phyloP scores from a whole-genome alignment of 1,284 basidiomycete genomes.

The Calocybe gambosa region DNA sequence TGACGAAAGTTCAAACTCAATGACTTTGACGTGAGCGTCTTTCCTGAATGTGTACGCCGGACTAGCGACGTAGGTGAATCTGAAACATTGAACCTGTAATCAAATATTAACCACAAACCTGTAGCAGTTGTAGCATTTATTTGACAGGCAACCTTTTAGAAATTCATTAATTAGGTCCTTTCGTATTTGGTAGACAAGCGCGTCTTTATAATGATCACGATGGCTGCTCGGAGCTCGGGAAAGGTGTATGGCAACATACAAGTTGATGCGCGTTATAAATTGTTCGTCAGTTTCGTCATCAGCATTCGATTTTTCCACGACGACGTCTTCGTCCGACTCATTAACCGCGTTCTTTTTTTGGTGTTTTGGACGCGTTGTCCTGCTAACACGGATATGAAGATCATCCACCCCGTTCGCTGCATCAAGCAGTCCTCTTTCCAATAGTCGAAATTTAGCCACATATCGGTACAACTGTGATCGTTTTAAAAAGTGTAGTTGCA shows the following conservation, averaged over 20 bases:
- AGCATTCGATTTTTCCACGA: conserved; percentile 23
- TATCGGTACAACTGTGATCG: conserved; percentile 68
- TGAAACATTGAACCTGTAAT: not conserved
- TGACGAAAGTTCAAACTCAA: conserved; percentile 82
- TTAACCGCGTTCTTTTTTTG: conserved; percentile 33
- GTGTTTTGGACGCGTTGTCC: conserved; percentile 27
- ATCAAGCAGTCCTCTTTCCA: conserved; percentile 86
- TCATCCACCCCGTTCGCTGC: conserved; percentile 77
- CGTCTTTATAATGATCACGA: conserved; percentile 86
- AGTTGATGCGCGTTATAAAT: conserved; percentile 65
- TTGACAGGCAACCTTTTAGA: conserved; percentile 61
- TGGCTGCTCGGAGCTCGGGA: conserved; percentile 51
- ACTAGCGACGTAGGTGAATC: conserved; percentile 35
- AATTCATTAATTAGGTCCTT: conserved; percentile 85
- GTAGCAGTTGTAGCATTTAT: conserved; percentile 79
- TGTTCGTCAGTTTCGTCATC: conserved; percentile 53
- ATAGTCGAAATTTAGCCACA: conserved; percentile 80
- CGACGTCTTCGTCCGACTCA: not conserved
- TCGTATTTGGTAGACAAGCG: conserved; percentile 81
- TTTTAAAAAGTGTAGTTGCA: conserved; percentile 5
- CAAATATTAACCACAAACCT: conserved; percentile 55
- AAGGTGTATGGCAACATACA: conserved; percentile 68
- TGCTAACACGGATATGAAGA: conserved; percentile 34
- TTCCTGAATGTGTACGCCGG: conserved; percentile 84
- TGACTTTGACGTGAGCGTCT: conserved; percentile 91